Evolutionary conservation across 192 early-diverging fungal genomes (phyloP).

Genomic region (Backusella sp.): DNA sequence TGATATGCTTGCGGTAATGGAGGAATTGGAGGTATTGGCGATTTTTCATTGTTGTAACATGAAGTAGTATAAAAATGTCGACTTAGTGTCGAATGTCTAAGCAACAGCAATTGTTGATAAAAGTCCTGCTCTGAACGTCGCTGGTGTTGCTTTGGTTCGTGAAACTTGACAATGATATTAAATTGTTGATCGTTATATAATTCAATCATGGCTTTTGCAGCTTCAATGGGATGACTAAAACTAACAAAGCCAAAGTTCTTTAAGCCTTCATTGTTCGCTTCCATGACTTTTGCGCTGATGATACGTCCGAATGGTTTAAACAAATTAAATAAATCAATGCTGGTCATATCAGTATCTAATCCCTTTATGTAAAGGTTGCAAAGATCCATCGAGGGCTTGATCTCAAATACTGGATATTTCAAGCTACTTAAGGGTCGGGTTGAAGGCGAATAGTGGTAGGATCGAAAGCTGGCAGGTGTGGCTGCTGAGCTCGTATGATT

Average conservation of each 20-base stretch:
- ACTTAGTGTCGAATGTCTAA: background rate
- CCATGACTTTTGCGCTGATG: conserved; percentile 87
- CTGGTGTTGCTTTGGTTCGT: conserved; percentile 82
- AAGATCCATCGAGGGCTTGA: conserved; percentile 30
- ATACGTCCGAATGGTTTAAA: conserved; percentile 88
- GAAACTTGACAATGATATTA: conserved; percentile 85
- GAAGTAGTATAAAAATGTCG: conserved; percentile 9
- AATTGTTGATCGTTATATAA: conserved; percentile 46
- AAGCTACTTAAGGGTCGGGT: background rate
- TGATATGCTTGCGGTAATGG: conserved; percentile 1
- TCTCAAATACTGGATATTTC: conserved; percentile 1
- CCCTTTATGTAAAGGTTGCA: conserved; percentile 97
- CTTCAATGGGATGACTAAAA: conserved; percentile 88
- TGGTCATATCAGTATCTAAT: conserved; percentile 83
- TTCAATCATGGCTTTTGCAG: conserved; percentile 65
- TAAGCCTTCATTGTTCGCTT: conserved; percentile 59
- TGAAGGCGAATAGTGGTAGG: background rate
- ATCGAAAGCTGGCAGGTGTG: background rate
- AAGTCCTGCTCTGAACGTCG: conserved; percentile 12
- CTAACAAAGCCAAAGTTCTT: conserved; percentile 93
- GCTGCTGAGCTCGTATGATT: conserved; percentile 1
- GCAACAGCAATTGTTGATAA: conserved; percentile 5
- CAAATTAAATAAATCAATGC: conserved; percentile 90
- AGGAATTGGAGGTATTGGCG: background rate
- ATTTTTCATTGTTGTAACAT: background rate